Base-by-base conservation (phyloP, 2,329 filamentous ascomycete species). In the Ophiocordyceps australis region DNA sequence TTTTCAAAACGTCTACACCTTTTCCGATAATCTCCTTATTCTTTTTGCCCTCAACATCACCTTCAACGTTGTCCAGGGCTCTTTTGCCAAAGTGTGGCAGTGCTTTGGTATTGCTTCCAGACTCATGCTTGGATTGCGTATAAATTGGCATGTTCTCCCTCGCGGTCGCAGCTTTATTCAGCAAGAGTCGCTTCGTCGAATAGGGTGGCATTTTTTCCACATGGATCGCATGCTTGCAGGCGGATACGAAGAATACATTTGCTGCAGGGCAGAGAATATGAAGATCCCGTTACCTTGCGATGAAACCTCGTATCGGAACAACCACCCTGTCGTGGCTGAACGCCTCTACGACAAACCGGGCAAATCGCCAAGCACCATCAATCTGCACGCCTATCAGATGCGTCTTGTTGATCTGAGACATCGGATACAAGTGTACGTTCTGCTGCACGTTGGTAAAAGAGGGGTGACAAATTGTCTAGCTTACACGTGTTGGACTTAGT, bases 211-310 rank as follows among this genome's bases (percentile, higher is more conserved):
- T 19, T 35, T 53, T 21, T 55, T 51, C 29, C 37, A 47, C 23
- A 33, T 53, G 23, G 51, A 55, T 25, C 44, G 51, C 7, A 32
- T 50, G 14, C 39, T 54, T 9, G 49, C 52, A 2, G 49, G 45
- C 3, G 51, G 52, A 2, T 55, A 51, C 23, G 50, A 54, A 15
- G 50, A 52, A 25, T 53, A 55, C 29, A 43, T 55, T 13, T 40
- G 41, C 9, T 47, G 46, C 17, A 42, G 46, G 9, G 41, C 46
- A 5, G 45, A 52, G 10, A 45, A 45, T 17, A 52, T 54, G 47
- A 47, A 45, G 30, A 46, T 55, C 7, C 37, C 45, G 3, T 31
- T 54, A 13, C 52, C 51, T 6, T 50, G 48, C 26, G 36, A 36
- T 11, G 44, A 54, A 27, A 31, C 40, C 3, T 41, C 44, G 3